Evolutionary conservation across 495 filamentous ascomycete genomes (phyloP), one percentile per base, ranked within the genome.

Genomic region (Lepraria neglecta): DNA sequence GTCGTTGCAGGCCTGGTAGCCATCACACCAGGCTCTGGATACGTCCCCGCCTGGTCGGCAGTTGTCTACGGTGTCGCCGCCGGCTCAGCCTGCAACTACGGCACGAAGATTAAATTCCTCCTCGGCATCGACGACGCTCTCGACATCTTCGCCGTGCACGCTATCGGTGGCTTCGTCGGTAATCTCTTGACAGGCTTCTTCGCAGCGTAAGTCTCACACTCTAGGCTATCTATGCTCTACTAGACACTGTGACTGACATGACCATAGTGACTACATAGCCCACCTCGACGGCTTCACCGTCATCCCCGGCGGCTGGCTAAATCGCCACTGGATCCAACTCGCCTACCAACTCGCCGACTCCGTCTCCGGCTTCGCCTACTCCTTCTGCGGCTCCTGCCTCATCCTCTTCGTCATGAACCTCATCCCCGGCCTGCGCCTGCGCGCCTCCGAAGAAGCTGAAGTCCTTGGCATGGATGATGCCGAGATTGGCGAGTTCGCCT

Each of bases 401-500:
- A 96, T 97, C 67, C 82, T 95, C 38, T 89, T 94, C 71, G 47
- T 95, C 62, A 84, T 96, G 74, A 95, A 95, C 71, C 78, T 92
- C 59, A 84, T 96, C 44, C 91, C 92, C 3, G 89, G 89, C 14
- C 78, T 96, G 19, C 83, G 81, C 63, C 85, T 97, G 54, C 89
- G 92, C 48, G 87, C 87, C 0, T 77, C 76, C 19, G 89, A 95
- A 70, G 89, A 95, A 62, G 87, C 90, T 38, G 92, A 97, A 74
- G 85, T 95, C 43, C 77, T 92, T 57, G 92, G 92, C 65, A 92
- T 96, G 62, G 92, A 97, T 70, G 92, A 97, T 71, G 86, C 89
- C 33, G 91, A 97, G 76, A 92, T 97, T 70, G 92, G 92, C 71
- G 92, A 97, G 77, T 97, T 96, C 74, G 94, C 94, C 44, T 98